Base-by-base conservation (phyloP, 2,329 filamentous ascomycete species). In the Hypoxylon sp. region DNA sequence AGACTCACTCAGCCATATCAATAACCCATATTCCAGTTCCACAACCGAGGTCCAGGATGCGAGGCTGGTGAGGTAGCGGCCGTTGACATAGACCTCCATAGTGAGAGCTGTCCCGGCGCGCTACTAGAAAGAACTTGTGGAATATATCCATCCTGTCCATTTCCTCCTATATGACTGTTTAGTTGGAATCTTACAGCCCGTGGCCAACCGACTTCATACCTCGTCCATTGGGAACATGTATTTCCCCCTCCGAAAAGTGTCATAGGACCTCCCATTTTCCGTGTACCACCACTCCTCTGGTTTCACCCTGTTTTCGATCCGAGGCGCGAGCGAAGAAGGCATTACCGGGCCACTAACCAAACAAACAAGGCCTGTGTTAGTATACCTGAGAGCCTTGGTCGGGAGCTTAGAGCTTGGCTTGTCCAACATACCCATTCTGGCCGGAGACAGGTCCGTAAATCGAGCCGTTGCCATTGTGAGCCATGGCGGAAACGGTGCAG, bases 21-120 rank as follows among this genome's bases (percentile, higher is more conserved):
- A 97, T 92, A 44, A 92, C 89, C 95, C 95, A 98, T 68, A 97
- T 95, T 42, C 94, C 94, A 0, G 94, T 97, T 20, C 95, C 95
- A 70, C 92, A 95, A 46, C 94, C 95, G 60, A 97, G 77, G 75
- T 92, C 90, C 46, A 92, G 77, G 53, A 91, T 84, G 56, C 82
- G 80, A 1, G 81, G 81, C 1, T 77, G 72, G 20, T 57, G 72
- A 37, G 79, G 78, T 10, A 80, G 61, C n/a, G 44, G 75, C 68
- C 88, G 84, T 10, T 72, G 68, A 61, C 73, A 73, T 22, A 78
- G 31, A 76, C 77, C 71, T 62, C 58, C 62, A 30, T 74, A 64
- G 44, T 62, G 27, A 35, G 70, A 51, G 53, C 69, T 64, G 1
- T 84, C 79, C 40, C 85, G 83, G 70, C 91, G 89, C 55, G 89